phyloP scores from a whole-genome alignment of 495 filamentous ascomycete species.

The Chaetomium tenue region DNA sequence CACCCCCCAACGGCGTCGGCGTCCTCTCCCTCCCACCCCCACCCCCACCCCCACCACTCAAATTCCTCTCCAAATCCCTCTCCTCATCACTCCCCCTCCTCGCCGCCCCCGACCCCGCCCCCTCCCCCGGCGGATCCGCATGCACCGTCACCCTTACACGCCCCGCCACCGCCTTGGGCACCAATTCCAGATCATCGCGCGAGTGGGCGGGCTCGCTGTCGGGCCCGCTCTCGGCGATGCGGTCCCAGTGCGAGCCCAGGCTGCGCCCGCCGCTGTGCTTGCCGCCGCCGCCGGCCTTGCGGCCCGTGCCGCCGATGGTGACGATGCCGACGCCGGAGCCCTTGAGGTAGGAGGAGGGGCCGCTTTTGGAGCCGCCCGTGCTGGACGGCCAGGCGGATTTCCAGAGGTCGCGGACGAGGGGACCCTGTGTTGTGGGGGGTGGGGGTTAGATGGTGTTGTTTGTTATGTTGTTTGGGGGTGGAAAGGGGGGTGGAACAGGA shows the following conservation, averaged over 20 bases:
- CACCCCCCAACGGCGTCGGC: background rate
- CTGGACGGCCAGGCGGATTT: conserved; percentile 12
- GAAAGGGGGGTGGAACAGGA: background rate
- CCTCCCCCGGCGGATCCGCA: background rate
- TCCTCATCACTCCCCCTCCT: conserved; percentile 7
- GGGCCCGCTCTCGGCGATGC: background rate
- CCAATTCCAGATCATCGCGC: conserved; percentile 10
- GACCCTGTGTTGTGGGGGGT: background rate
- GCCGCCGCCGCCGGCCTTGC: conserved; percentile 2
- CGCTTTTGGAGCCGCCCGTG: conserved; percentile 1
- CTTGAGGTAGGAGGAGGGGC: background rate
- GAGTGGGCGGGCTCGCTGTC: background rate
- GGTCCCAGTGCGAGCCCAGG: conserved; percentile 8
- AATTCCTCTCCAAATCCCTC: background rate
- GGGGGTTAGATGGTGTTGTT: background rate
- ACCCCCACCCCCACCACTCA: background rate
- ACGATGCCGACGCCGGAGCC: conserved; percentile 8
- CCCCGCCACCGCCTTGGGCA: conserved; percentile 8
- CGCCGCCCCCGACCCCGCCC: background rate
- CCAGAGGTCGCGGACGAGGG: conserved; percentile 15
- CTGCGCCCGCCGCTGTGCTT: background rate
- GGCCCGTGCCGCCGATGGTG: conserved; percentile 14
- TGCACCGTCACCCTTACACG: background rate
- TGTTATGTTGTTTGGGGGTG: no score
- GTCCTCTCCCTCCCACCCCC: background rate